Conservation (phyloP, 495 filamentous ascomycete genomes). For the Tetracladium marchalianum region DNA sequence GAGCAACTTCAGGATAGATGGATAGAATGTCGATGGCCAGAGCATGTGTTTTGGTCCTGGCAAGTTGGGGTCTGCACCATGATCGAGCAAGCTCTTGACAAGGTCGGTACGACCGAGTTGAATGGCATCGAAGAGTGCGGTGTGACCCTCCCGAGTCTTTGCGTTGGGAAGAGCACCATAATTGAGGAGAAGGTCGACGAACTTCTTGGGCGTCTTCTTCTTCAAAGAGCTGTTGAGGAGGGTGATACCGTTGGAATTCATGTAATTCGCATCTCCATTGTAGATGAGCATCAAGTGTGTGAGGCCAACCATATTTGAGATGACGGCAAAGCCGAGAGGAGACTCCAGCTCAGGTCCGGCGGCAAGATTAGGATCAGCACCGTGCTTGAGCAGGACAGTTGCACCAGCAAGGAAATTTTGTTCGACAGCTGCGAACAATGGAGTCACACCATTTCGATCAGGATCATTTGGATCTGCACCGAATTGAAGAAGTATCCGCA, state of each 20-base stretch:
- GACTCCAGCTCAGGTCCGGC: constrained; percentile 29
- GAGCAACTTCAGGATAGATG: constrained; percentile 30
- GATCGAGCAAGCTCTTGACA: constrained; percentile 22
- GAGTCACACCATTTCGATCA: constrained; percentile 30
- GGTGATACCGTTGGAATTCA: constrained; percentile 35
- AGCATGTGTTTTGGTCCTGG: constrained; percentile 41
- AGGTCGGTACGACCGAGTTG: constrained; percentile 24
- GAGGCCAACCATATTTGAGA: constrained; percentile 30
- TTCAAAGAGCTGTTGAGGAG: constrained; percentile 36
- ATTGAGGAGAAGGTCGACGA: constrained; percentile 37
- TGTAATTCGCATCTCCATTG: constrained; percentile 32
- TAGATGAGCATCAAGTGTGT: constrained; percentile 36
- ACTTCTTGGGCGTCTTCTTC: constrained; percentile 27
- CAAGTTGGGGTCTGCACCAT: constrained; percentile 34
- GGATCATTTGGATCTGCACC: constrained; percentile 36
- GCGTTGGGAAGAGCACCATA: constrained; percentile 39
- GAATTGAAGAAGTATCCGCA: constrained; percentile 38
- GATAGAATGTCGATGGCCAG: constrained; percentile 33
- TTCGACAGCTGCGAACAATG: constrained; percentile 32
- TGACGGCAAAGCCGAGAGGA: constrained; percentile 28
- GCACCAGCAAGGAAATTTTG: constrained; percentile 33
- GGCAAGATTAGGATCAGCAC: constrained; percentile 37
- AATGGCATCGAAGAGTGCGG: constrained; percentile 36
- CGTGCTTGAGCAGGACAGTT: constrained; percentile 37
- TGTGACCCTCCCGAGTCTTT: constrained; percentile 40